Base-by-base conservation (phyloP, 352 stramenopile genomes). In the Thraustochytrium striatum region DNA sequence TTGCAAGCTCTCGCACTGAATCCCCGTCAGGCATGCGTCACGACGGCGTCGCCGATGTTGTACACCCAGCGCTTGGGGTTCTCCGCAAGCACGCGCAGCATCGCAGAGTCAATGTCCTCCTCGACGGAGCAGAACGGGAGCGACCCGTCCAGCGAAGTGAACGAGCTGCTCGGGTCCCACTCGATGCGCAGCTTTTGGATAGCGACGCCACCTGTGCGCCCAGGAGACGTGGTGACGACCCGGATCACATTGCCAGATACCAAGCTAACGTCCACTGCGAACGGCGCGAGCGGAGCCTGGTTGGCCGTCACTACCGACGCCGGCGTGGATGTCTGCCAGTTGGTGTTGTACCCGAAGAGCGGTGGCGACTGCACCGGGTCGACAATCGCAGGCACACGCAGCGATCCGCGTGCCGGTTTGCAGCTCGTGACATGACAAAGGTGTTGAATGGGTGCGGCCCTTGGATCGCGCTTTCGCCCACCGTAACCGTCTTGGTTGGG, bases 321-420 rank as follows among this genome's bases (percentile, higher is more conserved):
- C 3, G 78, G 78, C 30, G 57, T 82, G 9, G 84, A 81, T 13
- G 87, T 89, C 35, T 90, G 95, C 93, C 93, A 98, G 75, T 95
- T 90, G 25, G 92, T 92, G 78, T 97, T 97, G 78, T 96, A 85
- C 3, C 72, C 72, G 44, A 61, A 81, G 32, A 81, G 50, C 9
- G 87, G 88, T 13, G 90, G 87, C 36, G 89, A 88, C 11, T 89
- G 89, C 57, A 85, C 85, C 11, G 93, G 83, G 32, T 93, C 85
- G 59, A 97, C 89, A 62, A 87, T 81, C 84, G 90, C 8, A 90
- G 84, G 97, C 97, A 9, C 90, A 82, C 19, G 93, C 93, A 2
- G 92, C 90, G 33, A 98, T 88, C 2, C 93, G 88, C 1, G n/a
- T n/a, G n/a, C n/a, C n/a, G n/a, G n/a, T n/a, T n/a, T n/a, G n/a